phyloP scores from a whole-genome alignment of 2,329 filamentous ascomycete genomes.

The Diaporthe batatas region DNA sequence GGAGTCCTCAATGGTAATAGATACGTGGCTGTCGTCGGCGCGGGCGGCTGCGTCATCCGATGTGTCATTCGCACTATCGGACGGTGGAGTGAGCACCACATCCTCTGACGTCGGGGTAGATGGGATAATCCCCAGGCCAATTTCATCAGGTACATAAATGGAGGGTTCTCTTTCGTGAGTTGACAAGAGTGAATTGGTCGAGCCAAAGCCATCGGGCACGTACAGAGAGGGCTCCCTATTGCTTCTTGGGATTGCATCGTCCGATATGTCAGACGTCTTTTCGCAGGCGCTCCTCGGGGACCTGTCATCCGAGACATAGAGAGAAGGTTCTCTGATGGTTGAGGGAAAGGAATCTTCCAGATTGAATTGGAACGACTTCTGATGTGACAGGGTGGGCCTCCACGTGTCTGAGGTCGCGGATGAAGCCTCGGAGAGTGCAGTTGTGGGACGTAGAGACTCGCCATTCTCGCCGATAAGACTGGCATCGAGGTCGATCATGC shows the following conservation, averaged over 20 bases:
- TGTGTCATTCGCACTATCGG: constrained; percentile 43
- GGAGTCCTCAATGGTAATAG: constrained; percentile 39
- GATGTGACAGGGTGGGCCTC: constrained; percentile 59
- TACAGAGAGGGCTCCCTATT: constrained; percentile 41
- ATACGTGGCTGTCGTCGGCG: constrained; percentile 33
- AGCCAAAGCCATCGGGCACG: constrained; percentile 38
- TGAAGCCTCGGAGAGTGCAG: constrained; percentile 69
- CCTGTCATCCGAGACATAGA: constrained; percentile 34
- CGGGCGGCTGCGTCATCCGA: constrained; percentile 39
- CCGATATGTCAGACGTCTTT: constrained; percentile 20
- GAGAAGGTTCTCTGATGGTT: constrained; percentile 52
- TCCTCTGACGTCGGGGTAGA: constrained; percentile 51
- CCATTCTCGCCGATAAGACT: constrained; percentile 53
- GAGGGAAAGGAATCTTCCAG: constrained; percentile 71
- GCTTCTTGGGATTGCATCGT: constrained; percentile 39
- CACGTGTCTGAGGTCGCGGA: constrained; percentile 46
- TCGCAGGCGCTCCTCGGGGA: constrained; percentile 38
- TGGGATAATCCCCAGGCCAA: constrained; percentile 59
- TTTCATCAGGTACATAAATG: constrained; percentile 73
- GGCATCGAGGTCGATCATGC: constrained; percentile 54
- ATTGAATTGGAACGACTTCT: constrained; percentile 69
- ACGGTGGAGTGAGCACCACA: constrained; percentile 60
- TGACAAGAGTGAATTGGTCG: constrained; percentile 47
- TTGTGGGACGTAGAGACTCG: constrained; percentile 68
- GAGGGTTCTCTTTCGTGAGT: constrained; percentile 64